Base-by-base conservation (phyloP, 495 filamentous ascomycete species). In the Thozetella sp. region DNA sequence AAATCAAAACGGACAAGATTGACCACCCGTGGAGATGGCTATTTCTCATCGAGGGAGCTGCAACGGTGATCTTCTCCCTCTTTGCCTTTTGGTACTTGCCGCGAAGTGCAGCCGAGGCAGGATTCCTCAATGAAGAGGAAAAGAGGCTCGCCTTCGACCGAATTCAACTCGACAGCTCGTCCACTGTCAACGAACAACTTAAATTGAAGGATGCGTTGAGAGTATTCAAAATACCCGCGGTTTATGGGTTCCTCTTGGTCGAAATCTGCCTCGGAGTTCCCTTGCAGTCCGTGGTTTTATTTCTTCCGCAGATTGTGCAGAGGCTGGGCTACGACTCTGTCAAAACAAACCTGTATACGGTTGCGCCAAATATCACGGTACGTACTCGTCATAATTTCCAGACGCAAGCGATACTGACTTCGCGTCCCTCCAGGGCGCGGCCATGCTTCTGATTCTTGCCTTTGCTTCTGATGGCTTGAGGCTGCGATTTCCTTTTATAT, bases 201-300 rank as follows among this genome's bases (percentile, higher is more conserved):
- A 77, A 82, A 56, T 69, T 93, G 30, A 81, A 71, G 19, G 88
- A 90, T n/a, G 79, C 88, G 1, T 64, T 91, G 22, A 71, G 72
- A 3, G 81, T 91, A 58, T 88, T 92, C 69, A 83, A 78, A 56
- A 75, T 88, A 34, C 86, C 85, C 1, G 81, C 81, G 19, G 83
- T 82, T 3, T 91, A 85, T 67, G 78, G 74, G 13, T 88, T 90
- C 65, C 70, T 93, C 2, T 75, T 76, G 3, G 88, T 92, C 56
- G 87, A 92, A 68, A 83, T 91, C 53, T 91, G 89, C 62, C 82
- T 92, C 17, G 90, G 90, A 37, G 89, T 93, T 0, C 90, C 90
- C 0, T 72, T 93, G 20, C 89, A 92, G 63, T 83, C 80, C 1
- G 89, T 92, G n/a, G 69, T 77, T 1, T 80, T 92, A 13, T 93